Base-by-base conservation (phyloP, 139 green algal genomes). In the Astrephomene gubernaculifera region DNA sequence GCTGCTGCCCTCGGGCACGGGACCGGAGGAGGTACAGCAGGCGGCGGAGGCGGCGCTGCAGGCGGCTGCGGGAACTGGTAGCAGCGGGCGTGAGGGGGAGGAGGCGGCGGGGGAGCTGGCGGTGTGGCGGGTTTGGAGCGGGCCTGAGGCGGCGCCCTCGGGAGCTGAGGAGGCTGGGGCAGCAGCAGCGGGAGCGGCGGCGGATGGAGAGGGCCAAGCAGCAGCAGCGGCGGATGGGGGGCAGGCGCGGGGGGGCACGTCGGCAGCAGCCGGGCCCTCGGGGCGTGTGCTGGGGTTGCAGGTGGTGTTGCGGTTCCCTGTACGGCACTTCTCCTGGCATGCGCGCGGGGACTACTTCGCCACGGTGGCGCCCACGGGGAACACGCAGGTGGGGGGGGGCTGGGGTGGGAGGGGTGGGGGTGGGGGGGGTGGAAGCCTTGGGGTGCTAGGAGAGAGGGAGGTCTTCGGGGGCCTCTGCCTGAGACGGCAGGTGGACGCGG, bases 311-410 rank as follows among this genome's bases (percentile, higher is more conserved):
- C 57, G 57, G 7, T 82, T 82, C 67, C 39, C 79, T 31, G 87
- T 98, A 22, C 81, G 39, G 41, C 76, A 91, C 12, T 70, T 98
- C 4, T 89, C 95, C 2, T 99, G 97, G 97, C 97, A 99, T 83
- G 87, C 68, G 6, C 88, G 94, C 1, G 97, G 97, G 0, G 97
- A 99, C 88, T 99, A 99, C 91, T 98, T 99, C 79, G 91, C 91
- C 0, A 94, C 87, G 1, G 94, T 97, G 22, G 92, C 92, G 21
- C 96, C 95, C 3, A 91, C 90, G n/a, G 94, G 95, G 44, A 95
- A 94, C 87, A 95, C 93, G 31, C 93, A 95, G 92, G 94, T 93
- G 71, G 1, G 85, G 0, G 43, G 39, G 27, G 14, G 8, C n/a
- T 65, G 57, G 57, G 49, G 49, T 12, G 49, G 49, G 49, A 17